Conservation (phyloP, 495 filamentous ascomycete genomes). For the Trichocladium antarcticum region DNA sequence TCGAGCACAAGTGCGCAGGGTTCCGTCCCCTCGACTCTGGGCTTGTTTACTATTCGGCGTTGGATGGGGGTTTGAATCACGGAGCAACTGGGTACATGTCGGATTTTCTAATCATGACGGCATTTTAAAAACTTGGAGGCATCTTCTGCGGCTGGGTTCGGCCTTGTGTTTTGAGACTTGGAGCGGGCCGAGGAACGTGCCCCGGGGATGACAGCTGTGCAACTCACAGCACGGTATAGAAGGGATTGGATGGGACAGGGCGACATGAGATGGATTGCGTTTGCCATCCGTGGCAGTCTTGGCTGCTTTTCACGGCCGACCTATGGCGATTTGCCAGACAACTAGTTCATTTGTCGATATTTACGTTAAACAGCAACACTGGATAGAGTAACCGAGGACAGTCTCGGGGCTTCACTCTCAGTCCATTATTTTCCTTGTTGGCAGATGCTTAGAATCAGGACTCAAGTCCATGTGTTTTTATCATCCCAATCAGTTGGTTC, state of each 20-base stretch:
- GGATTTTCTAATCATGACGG: conserved; percentile 4
- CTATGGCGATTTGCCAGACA: too few relatives aligned
- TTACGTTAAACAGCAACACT: too few relatives aligned
- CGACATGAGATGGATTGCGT: too few relatives aligned
- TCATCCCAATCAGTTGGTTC: too few relatives aligned
- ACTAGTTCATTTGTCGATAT: too few relatives aligned
- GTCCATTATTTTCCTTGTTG: too few relatives aligned
- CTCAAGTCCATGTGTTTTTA: background rate
- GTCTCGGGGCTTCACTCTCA: too few relatives aligned
- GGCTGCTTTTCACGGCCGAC: too few relatives aligned
- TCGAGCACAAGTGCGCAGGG: background rate
- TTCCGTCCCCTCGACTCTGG: background rate
- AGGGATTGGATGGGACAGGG: background rate
- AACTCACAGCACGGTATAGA: background rate
- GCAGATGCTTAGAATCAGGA: too few relatives aligned
- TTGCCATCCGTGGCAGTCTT: too few relatives aligned
- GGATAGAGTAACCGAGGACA: too few relatives aligned
- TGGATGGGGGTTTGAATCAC: background rate
- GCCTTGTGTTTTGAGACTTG: background rate
- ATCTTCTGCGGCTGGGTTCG: background rate
- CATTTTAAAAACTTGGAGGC: background rate
- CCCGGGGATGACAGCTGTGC: background rate
- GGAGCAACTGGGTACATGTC: background rate
- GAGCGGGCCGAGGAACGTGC: background rate
- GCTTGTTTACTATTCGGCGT: background rate